Evolutionary conservation across 176 grass and related monocot species (phyloP).

Genomic region (Bolboschoenus planiculmis): DNA sequence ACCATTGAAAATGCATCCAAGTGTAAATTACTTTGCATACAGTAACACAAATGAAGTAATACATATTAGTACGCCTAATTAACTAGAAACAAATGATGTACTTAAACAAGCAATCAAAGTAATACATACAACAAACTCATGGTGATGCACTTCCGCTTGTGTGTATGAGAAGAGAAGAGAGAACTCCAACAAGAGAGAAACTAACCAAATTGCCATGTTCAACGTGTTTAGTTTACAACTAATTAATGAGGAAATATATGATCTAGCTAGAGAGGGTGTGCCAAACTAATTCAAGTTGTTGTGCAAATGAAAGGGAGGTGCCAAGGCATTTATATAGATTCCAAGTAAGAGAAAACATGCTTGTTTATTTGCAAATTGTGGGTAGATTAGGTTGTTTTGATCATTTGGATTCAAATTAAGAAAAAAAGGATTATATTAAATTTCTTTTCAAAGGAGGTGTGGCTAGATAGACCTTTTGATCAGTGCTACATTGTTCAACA

Average conservation of each 20-base stretch:
- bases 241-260: neutral
- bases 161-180: neutral
- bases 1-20: neutral
- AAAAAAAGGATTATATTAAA: neutral
- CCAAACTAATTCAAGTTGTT: neutral
- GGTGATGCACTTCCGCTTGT: constrained; percentile 44
- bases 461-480: neutral
- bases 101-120: neutral
- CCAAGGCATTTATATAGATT: neutral
- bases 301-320: neutral
- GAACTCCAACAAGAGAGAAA: constrained; percentile 7
- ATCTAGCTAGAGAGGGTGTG: neutral
- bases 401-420: constrained; percentile 4
- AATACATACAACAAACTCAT: constrained; percentile 65
- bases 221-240: neutral
- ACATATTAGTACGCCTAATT: neutral
- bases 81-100: neutral
- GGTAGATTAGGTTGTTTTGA: constrained; percentile 32
- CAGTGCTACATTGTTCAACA: neutral
- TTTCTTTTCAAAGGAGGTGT: constrained; percentile 6
- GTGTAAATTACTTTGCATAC: neutral
- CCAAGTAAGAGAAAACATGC: neutral
- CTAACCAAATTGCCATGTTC: constrained; percentile 17
- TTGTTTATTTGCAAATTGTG: constrained; percentile 21
- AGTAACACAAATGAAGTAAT: neutral